Evolutionary conservation across 768 basidiomycete species (phyloP).

Genomic region (Tricholoma furcatifolium): DNA sequence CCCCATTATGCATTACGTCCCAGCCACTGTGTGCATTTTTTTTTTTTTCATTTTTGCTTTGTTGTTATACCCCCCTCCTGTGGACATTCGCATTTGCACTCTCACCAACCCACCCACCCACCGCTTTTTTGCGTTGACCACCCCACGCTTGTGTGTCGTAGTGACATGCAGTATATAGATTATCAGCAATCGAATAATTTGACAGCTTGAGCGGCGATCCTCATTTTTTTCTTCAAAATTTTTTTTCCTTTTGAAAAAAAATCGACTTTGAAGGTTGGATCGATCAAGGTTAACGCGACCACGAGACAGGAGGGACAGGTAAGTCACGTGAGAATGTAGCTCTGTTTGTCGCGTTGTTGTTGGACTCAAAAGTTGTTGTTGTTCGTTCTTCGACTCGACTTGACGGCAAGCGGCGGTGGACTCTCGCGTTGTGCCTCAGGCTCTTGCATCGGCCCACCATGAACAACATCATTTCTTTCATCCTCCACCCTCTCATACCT

Average conservation of each 20-base stretch:
- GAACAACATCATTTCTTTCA: slow-evolving; percentile 45
- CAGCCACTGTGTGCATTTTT: no score
- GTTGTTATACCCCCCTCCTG: neutral
- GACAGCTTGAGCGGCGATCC: no score
- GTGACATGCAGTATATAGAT: neutral
- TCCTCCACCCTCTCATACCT: slow-evolving; percentile 54
- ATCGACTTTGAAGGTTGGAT: neutral
- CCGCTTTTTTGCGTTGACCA: neutral
- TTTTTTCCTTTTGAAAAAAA: neutral
- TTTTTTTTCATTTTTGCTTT: no score
- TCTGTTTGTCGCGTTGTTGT: slow-evolving; percentile 10
- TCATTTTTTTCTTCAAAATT: no score
- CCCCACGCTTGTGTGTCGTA: neutral
- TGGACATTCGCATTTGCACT: neutral
- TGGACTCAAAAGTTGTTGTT: neutral
- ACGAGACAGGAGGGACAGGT: neutral
- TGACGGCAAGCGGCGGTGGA: neutral
- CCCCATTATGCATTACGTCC: neutral
- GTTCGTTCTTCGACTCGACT: neutral
- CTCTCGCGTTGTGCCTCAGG: no score
- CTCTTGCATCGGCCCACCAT: slow-evolving; percentile 24
- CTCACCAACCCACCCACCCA: no score
- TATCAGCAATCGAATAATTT: neutral
- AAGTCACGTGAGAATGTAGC: slow-evolving; percentile 2
- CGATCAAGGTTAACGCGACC: neutral